Base-by-base conservation (phyloP, 1,284 basidiomycete species). In the Puccinia novopanici region DNA sequence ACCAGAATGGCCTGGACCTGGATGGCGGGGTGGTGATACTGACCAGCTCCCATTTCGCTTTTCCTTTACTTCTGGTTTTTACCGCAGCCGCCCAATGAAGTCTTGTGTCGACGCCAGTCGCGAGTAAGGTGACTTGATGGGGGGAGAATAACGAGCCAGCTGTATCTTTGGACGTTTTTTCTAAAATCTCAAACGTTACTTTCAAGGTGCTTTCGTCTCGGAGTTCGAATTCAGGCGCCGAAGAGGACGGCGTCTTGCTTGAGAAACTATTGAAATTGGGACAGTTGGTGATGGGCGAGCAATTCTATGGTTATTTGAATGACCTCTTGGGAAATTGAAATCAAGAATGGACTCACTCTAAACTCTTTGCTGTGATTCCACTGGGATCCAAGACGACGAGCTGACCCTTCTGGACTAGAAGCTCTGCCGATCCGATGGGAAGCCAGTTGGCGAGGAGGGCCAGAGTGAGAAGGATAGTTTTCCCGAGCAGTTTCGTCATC, bases 21-120 rank as follows among this genome's bases (percentile, higher is more conserved):
- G 13, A 19, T n/a, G 17, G 34, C 34, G 34, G 34, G 34, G 12
- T 40, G 1, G 37, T 45, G 37, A n/a, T 6, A 80, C 78, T 74
- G 48, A 80, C 78, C 42, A 80, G 68, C 63, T 80, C 78, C 78
- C 78, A 80, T 55, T 74, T 73, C 22, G 78, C 78, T 74, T 80
- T 80, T 24, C 71, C 71, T n/a, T 59, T 59, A 40, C 71, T 65
- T 73, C 78, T 74, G 3, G 68, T 59, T 74, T 80, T 80, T 19
- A 80, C 30, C 15, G 71, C 48, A 17, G 70, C 17, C 24, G 54
- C 70, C 78, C 78, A 80, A 61, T 80, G 70, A 24, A 73, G 48
- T 22, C 74, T 65, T 42, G 70, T 80, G 45, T 80, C 71, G 27
- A 80, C 45, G 13, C 78, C 78, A 40, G 78, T 73, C 50, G 78